These are phyloP conservation scores for Trichoderma sp. DNA, from an alignment of 2,329 filamentous ascomycete species.

Conservation along the genomic window DNA sequence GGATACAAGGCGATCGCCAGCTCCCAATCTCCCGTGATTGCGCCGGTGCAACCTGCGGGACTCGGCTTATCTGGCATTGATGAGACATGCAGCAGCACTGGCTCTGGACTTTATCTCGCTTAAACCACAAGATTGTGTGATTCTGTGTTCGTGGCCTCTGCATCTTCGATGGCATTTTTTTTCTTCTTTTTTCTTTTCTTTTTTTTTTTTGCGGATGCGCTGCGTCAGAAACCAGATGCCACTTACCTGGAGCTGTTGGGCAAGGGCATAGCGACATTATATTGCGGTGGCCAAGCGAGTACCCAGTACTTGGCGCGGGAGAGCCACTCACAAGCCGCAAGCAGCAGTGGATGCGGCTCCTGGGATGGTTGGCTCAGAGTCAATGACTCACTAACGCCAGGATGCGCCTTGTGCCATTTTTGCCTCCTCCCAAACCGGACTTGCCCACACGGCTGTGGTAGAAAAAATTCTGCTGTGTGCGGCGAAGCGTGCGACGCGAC, in stretches of 20 bases:
- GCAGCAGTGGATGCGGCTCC: slow-evolving; percentile 35
- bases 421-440: slow-evolving; percentile 18
- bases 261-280: neutral
- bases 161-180: neutral
- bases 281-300: slow-evolving; percentile 23
- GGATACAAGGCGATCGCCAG: slow-evolving; percentile 38
- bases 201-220: slow-evolving; percentile 2
- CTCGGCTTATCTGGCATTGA: neutral
- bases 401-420: slow-evolving; percentile 27
- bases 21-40: slow-evolving; percentile 36
- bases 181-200: too few relatives aligned
- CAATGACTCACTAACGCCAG: slow-evolving; percentile 38
- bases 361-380: slow-evolving; percentile 35
- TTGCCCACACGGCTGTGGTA: slow-evolving; percentile 13
- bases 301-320: slow-evolving; percentile 33
- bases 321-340: slow-evolving; percentile 42
- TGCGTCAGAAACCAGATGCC: neutral
- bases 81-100: neutral
- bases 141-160: neutral
- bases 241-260: neutral
- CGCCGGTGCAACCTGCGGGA: slow-evolving; percentile 18
- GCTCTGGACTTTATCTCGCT: slow-evolving; percentile 1
- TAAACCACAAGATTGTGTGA: neutral
- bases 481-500: slow-evolving; percentile 26
- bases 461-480: slow-evolving; percentile 32